phyloP scores from a whole-genome alignment of 1,284 basidiomycete genomes.

The Leccinum laetum region DNA sequence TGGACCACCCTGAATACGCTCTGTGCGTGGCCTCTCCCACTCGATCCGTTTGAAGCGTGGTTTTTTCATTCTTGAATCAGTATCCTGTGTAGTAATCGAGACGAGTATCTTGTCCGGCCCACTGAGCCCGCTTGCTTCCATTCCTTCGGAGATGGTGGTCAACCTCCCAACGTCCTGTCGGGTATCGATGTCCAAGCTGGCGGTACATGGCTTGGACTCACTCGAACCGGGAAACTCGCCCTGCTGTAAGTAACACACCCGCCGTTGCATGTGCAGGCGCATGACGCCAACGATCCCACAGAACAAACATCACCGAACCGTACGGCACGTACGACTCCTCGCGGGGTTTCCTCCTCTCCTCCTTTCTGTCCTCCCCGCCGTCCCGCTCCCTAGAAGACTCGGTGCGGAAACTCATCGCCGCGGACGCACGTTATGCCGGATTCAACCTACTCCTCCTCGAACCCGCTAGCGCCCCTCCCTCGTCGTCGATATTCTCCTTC shows the following conservation, averaged over 20 bases:
- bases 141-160: conserved; percentile 38
- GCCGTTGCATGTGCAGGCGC: neutral
- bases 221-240: conserved; percentile 60
- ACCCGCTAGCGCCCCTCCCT: conserved; percentile 24
- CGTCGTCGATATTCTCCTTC: conserved; percentile 37
- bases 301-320: conserved; percentile 80
- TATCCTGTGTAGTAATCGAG: conserved; percentile 74
- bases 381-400: conserved; percentile 36
- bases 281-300: conserved; percentile 26
- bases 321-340: conserved; percentile 47
- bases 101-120: conserved; percentile 69
- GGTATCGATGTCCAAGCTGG: conserved; percentile 71
- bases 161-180: conserved; percentile 50
- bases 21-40: conserved; percentile 51
- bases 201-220: conserved; percentile 79
- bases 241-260: conserved; percentile 54
- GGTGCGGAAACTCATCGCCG: conserved; percentile 42
- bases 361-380: conserved; percentile 47
- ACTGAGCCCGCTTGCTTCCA: conserved; percentile 66
- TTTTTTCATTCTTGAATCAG: conserved; percentile 35
- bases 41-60: neutral
- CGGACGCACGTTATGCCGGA: conserved; percentile 61
- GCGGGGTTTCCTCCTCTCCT: conserved; percentile 64
- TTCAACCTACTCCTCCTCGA: conserved; percentile 74
- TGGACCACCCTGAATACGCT: conserved; percentile 73